Evolutionary conservation across 208 protist species (phyloP).

Genomic region (Tritrichomonas foetus): DNA sequence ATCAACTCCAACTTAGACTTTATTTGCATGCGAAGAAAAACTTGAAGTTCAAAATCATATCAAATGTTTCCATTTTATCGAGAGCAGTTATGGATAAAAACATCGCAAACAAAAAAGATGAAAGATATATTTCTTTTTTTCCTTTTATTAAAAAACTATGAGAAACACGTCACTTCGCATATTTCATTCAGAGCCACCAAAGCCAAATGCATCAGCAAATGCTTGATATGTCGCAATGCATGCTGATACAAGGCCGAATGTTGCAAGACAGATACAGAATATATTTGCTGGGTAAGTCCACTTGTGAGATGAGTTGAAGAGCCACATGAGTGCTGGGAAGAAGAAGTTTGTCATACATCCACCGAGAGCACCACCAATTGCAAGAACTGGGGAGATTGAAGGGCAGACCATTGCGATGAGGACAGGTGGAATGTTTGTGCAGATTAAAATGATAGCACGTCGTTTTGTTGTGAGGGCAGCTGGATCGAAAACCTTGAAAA

Average conservation of each 20-base stretch:
- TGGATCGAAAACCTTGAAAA: background rate
- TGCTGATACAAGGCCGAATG: background rate
- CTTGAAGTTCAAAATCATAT: too few relatives aligned
- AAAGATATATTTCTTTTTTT: too few relatives aligned
- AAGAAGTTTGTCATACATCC: slow-evolving; percentile 28
- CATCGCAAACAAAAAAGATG: too few relatives aligned
- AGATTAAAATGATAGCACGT: background rate
- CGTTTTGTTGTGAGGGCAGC: background rate
- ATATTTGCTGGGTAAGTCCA: background rate
- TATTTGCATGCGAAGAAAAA: too few relatives aligned
- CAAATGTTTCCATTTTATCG: too few relatives aligned
- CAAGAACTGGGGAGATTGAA: background rate
- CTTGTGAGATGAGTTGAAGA: background rate
- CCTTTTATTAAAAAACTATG: too few relatives aligned
- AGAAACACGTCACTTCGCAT: too few relatives aligned
- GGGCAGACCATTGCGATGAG: background rate
- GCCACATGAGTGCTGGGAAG: background rate
- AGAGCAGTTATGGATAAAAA: too few relatives aligned
- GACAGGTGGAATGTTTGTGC: background rate
- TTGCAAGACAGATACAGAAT: background rate
- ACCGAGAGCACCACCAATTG: slow-evolving; percentile 31
- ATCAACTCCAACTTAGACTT: too few relatives aligned
- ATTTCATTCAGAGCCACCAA: too few relatives aligned
- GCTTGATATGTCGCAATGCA: background rate
- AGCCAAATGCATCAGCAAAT: background rate